phyloP scores from a whole-genome alignment of 2,329 filamentous ascomycete species.

The Fonsecaea multimorphosa region DNA sequence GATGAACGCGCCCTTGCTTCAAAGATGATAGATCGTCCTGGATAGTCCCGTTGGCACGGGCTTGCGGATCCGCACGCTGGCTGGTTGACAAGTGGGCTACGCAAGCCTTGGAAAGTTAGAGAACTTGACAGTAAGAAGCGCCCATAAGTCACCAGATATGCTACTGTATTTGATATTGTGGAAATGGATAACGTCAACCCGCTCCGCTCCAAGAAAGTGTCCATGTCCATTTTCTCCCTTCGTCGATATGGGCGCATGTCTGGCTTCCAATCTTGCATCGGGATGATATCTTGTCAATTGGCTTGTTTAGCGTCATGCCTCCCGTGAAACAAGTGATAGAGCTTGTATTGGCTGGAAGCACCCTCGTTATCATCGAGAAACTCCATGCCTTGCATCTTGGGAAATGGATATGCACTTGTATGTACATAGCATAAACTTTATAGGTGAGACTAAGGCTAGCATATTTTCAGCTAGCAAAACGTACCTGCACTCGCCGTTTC shows the following conservation, averaged over 20 bases:
- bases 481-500: not conserved
- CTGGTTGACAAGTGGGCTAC: slow-evolving; percentile 5
- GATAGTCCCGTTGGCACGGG: not conserved
- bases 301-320: slow-evolving; percentile 5
- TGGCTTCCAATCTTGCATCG: slow-evolving; percentile 1
- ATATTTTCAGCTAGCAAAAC: not conserved
- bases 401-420: not conserved
- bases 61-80: slow-evolving; percentile 10
- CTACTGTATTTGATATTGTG: not conserved
- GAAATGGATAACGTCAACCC: not conserved
- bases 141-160: not conserved
- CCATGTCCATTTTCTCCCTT: not conserved
- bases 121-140: not conserved
- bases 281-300: not conserved
- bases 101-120: not conserved
- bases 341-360: not conserved
- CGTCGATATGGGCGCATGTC: not conserved
- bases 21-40: slow-evolving; percentile 10
- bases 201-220: not conserved
- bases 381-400: not conserved
- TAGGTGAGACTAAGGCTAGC: not conserved
- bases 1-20: too few species aligned
- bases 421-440: not conserved
- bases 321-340: not conserved
- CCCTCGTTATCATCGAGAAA: slow-evolving; percentile 4